Evolutionary conservation across 1,284 basidiomycete species (phyloP).

Genomic region (Cutaneotrichosporon daszewskae): DNA sequence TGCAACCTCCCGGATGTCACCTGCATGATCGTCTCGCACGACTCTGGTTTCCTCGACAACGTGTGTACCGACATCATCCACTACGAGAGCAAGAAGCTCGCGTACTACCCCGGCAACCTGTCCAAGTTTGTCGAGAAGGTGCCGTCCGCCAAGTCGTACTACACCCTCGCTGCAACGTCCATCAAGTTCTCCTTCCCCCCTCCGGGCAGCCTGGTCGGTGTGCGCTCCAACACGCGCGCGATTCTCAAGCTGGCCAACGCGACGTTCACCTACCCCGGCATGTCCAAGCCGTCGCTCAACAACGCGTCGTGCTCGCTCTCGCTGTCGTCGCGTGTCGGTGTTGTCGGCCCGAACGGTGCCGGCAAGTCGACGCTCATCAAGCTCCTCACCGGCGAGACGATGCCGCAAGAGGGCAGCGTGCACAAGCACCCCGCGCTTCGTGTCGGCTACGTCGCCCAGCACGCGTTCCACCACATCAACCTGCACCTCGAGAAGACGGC

Average conservation of each 20-base stretch:
- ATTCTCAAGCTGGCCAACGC: constrained; percentile 90
- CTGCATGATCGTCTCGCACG: constrained; percentile 93
- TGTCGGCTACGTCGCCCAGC: constrained; percentile 96
- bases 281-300: constrained; percentile 71
- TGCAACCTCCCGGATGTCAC: constrained; percentile 75
- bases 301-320: constrained; percentile 90
- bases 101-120: constrained; percentile 91
- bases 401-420: constrained; percentile 86
- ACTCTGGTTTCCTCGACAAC: constrained; percentile 95
- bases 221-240: constrained; percentile 91
- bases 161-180: constrained; percentile 88
- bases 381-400: constrained; percentile 89
- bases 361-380: constrained; percentile 99
- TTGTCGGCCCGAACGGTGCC: constrained; percentile 94
- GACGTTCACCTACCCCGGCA: constrained; percentile 93
- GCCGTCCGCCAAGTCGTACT: constrained; percentile 94
- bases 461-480: constrained; percentile 94
- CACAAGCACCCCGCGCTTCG: constrained; percentile 95
- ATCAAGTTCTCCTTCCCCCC: constrained; percentile 97
- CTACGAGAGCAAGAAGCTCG: constrained; percentile 95
- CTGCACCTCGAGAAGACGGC: constrained; percentile 91
- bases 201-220: constrained; percentile 94
- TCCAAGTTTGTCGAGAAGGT: constrained; percentile 85
- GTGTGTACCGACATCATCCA: constrained; percentile 96
- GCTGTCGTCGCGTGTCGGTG: constrained; percentile 84